phyloP scores from a whole-genome alignment of 352 stramenopile species.

The Poterioochromonas sp. region DNA sequence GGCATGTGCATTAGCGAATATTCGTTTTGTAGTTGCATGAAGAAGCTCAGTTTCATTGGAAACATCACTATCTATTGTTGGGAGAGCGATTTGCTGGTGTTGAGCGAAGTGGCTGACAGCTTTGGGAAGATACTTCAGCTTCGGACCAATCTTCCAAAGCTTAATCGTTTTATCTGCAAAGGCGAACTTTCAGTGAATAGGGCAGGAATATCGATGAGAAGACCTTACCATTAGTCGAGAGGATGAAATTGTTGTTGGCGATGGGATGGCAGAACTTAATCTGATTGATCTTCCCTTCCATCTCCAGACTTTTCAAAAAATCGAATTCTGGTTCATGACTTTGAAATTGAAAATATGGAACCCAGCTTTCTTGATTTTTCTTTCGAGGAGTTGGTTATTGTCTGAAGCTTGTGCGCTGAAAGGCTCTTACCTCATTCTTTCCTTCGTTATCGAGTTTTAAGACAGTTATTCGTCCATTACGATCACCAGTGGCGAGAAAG shows the following conservation, averaged over 20 bases:
- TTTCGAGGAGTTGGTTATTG: too few relatives aligned
- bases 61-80: background rate
- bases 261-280: conserved; percentile 83
- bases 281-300: conserved; percentile 94
- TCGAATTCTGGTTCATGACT: conserved; percentile 94
- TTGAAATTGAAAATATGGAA: conserved; percentile 55
- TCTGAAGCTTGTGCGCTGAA: too few relatives aligned
- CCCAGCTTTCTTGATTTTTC: conserved; percentile 40
- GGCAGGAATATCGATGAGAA: background rate
- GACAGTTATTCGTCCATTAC: conserved; percentile 16
- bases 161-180: conserved; percentile 88
- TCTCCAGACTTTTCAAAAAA: conserved; percentile 92
- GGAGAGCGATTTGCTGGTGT: background rate
- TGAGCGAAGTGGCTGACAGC: background rate
- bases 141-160: conserved; percentile 68
- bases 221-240: conserved; percentile 76
- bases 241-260: conserved; percentile 77
- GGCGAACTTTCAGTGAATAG: conserved; percentile 9
- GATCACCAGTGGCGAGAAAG: background rate
- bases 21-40: conserved; percentile 62
- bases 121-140: background rate
- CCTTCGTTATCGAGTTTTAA: background rate
- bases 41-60: conserved; percentile 36
- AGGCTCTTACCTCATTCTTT: background rate
- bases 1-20: conserved; percentile 84